Percentiles rank a stretch among this genome's conserved stretches.
Evolutionary conservation across 73 alveolate genomes (phyloP).

Genomic region (Paramecium sexaurelia): DNA sequence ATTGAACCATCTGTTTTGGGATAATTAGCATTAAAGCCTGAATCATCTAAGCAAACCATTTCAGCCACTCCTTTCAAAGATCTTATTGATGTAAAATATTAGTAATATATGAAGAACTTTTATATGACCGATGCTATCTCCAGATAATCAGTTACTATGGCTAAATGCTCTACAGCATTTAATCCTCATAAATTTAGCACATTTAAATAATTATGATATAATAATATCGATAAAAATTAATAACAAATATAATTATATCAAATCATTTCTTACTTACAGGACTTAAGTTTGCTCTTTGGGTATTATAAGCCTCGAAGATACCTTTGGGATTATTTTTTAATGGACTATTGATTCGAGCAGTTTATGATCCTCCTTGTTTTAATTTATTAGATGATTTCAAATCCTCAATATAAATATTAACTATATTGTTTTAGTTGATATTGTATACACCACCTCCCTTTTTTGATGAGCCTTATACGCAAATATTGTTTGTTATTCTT

Average conservation of each 20-base stretch:
- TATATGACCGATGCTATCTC: constrained; percentile 92
- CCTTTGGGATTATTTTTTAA: constrained; percentile 10
- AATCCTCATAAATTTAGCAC: constrained; percentile 71
- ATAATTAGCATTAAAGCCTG: constrained; percentile 68
- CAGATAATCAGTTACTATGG: constrained; percentile 85
- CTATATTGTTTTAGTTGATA: constrained; percentile 19
- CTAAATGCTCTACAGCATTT: constrained; percentile 84
- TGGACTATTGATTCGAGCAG: constrained; percentile 56
- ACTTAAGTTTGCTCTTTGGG: neutral
- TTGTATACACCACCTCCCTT: constrained; percentile 35
- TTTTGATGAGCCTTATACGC: constrained; percentile 30
- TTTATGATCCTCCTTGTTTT: constrained; percentile 32
- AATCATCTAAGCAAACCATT: constrained; percentile 26
- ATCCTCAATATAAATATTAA: constrained; percentile 50
- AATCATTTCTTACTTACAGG: neutral
- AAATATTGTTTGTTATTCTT: neutral
- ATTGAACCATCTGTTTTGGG: constrained; percentile 83
- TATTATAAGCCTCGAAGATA: neutral
- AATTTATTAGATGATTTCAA: neutral
- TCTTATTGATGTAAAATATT: constrained; percentile 62
- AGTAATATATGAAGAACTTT: constrained; percentile 71
- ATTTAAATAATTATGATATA: constrained; percentile 40
- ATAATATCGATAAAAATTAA: neutral
- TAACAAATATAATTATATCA: neutral
- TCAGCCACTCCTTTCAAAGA: constrained; percentile 74